These are phyloP conservation scores for Macrophomina phaseolina DNA, from an alignment of 2,329 filamentous ascomycete genomes.

Conservation along the genomic window DNA sequence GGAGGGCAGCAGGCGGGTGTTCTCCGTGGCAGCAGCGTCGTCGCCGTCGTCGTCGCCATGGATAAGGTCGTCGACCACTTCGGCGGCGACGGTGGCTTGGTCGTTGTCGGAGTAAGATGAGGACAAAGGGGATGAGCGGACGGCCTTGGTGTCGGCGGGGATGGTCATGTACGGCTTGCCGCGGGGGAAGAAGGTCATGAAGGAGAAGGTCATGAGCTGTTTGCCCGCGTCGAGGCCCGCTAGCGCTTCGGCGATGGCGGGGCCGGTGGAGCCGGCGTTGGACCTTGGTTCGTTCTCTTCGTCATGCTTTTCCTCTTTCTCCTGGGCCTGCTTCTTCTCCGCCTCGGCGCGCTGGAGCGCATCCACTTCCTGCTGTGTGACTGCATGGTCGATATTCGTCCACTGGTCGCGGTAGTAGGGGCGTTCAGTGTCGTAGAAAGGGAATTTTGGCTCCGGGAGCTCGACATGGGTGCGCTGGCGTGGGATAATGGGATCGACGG, in stretches of 20 bases:
- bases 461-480: not conserved
- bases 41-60: too few species aligned
- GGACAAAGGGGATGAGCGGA: not conserved
- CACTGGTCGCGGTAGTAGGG: slow-evolving; percentile 2
- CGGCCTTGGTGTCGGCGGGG: too few species aligned
- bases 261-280: not conserved
- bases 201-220: not conserved
- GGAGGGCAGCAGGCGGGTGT: too few species aligned
- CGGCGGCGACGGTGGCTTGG: not conserved
- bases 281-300: too few species aligned
- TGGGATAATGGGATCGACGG: too few species aligned
- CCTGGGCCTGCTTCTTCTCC: not conserved
- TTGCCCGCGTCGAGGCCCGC: not conserved
- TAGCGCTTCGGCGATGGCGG: not conserved
- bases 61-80: too few species aligned
- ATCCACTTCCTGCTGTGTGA: not conserved
- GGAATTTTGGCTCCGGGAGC: not conserved
- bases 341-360: not conserved
- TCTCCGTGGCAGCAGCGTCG: too few species aligned
- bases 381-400: not conserved
- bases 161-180: not conserved
- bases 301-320: not conserved
- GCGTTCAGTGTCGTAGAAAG: not conserved
- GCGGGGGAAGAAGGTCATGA: not conserved
- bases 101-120: not conserved